Base-by-base conservation (phyloP, 352 stramenopile species). In the Pilasporangium apinafurcum region DNA sequence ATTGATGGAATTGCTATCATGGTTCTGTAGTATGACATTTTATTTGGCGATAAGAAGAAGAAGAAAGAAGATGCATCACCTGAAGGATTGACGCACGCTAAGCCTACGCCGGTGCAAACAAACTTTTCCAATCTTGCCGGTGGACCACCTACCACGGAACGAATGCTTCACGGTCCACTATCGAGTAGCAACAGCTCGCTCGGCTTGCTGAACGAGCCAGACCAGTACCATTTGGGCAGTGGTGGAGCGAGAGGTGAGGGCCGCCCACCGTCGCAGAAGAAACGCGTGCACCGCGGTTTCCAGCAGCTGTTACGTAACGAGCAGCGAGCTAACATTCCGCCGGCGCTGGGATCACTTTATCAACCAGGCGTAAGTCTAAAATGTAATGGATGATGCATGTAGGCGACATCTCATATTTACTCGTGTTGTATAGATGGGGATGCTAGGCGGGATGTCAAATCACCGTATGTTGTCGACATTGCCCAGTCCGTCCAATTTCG, bases 1-100 rank as follows among this genome's bases (percentile, higher is more conserved):
- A 30, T 54, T 10, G 26, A 18, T 18, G 8, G 28, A 42, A 20
- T 20, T 26, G 1, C 25, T 51, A n/a, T n/a, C n/a, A n/a, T n/a
- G n/a, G n/a, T n/a, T n/a, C n/a, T n/a, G n/a, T n/a, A 91, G 78
- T 91, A 91, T 42, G 78, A 91, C 29, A 81, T 83, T 44, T 62
- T 91, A 42, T 91, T 88, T 63, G 78, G 78, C 8, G 78, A 91
- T 37, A 86, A 86, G 62, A 90, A 90, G 52, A 88, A 68, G 26
- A 79, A 79, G 25, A 68, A 82, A 22, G 62, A 61, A 5, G 62
- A 63, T 2, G 56, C 60, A 14, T 62, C n/a, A n/a, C n/a, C n/a
- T n/a, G n/a, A n/a, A n/a, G n/a, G n/a, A n/a, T n/a, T n/a, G n/a
- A n/a, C n/a, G n/a, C n/a, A n/a, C n/a, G n/a, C n/a, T n/a, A n/a